Evolutionary conservation across 73 alveolate species (phyloP), one percentile per base, ranked within the genome.

Genomic region (Symbiodinium pilosum): DNA sequence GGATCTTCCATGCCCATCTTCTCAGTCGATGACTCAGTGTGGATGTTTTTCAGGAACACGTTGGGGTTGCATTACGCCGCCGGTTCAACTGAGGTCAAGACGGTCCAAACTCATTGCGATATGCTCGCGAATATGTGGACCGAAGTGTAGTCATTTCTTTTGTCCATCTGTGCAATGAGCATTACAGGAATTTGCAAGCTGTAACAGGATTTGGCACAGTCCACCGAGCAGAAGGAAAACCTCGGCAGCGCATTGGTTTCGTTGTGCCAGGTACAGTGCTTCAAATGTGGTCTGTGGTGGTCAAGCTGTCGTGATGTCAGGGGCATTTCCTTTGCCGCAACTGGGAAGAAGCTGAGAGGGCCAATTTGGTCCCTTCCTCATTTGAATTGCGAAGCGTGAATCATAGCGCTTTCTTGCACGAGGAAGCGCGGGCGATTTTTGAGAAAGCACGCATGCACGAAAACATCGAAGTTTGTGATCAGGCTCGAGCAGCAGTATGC

Each of bases 391-490:
- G 32, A 36, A 21, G 77, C 38, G 21, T 36, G 40, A 21, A 12
- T 7, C 77, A 12, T 3, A 26, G 21, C 38, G 28, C 21, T 26
- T n/a, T 64, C 41, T 38, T 26, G 21, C 59, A 43, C 43, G 42
- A 88, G 95, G 95, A 88, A 88, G 95, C 95, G 3, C 95, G 95
- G 40, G 87, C 95, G 16, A 88, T 88, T 69, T 88, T 88, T 39
- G 95, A 88, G 95, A 88, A 88, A 36, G 64, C 95, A 42, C 95
- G 95, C n/a, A 88, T 83, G 44, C 95, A 77, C 36, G 95, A 88
- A 69, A 88, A 88, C 38, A 30, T 88, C 56, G 95, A 88, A 71
- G 73, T 88, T 26, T 88, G 95, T 30, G 95, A 88, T 54, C 95
- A 88, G 95, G 95, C 86, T 14, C 44, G 81, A 30, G 34, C 21